Conservation (phyloP, 192 early-diverging fungal genomes). For the Backusella mclennaniae region DNA sequence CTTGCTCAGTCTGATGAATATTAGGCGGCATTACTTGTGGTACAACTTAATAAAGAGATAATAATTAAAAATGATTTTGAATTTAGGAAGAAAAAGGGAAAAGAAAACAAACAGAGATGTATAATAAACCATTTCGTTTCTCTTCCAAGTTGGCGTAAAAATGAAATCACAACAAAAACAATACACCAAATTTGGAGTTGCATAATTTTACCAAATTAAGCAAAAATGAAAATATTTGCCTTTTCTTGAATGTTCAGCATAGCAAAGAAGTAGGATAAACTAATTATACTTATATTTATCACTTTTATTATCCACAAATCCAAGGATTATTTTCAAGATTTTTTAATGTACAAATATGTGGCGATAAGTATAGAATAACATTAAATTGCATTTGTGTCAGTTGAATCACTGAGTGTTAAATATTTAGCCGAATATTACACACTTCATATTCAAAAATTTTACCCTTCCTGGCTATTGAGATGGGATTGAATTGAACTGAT, state of each 20-base stretch:
- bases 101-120: neutral
- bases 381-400: neutral
- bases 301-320: neutral
- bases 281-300: neutral
- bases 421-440: neutral
- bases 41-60: neutral
- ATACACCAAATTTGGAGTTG: neutral
- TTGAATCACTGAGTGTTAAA: neutral
- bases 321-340: neutral
- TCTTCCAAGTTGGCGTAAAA: neutral
- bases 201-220: conserved; percentile 6
- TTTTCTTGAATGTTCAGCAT: neutral
- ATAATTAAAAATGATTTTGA: neutral
- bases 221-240: neutral
- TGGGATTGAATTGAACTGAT: neutral
- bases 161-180: neutral
- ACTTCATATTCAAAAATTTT: neutral
- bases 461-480: neutral
- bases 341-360: neutral
- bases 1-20: neutral
- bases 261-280: neutral
- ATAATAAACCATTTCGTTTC: neutral
- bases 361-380: neutral
- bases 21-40: conserved; percentile 2
- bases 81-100: neutral